These are phyloP conservation scores for Sarcocystis neurona DNA, from an alignment of 169 alveolate genomes.

Conservation along the genomic window DNA sequence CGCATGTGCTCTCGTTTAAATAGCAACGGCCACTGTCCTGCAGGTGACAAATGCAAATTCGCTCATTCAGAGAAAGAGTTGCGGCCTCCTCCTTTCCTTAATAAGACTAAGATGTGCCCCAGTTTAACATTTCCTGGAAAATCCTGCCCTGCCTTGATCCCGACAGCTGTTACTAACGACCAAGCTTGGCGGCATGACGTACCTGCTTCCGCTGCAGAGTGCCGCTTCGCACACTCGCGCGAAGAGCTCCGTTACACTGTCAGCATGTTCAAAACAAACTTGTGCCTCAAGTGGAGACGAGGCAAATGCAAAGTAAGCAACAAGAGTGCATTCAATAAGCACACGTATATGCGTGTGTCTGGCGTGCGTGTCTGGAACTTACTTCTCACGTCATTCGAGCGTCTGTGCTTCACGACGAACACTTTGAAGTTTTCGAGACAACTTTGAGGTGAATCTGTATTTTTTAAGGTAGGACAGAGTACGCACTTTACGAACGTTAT, in stretches of 20 bases:
- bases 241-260: conserved; percentile 45
- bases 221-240: conserved; percentile 54
- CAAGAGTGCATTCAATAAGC: no score
- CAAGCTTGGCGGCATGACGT: no score
- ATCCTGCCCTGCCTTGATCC: neutral
- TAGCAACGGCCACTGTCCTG: conserved; percentile 16
- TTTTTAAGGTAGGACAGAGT: no score
- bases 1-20: conserved; percentile 56
- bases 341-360: no score
- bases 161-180: no score
- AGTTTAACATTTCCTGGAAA: conserved; percentile 31
- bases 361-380: no score
- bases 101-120: conserved; percentile 52
- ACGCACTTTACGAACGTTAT: no score
- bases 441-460: no score
- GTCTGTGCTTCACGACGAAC: no score
- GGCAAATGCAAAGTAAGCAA: conserved; percentile 58
- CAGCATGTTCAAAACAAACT: conserved; percentile 53
- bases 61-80: conserved; percentile 45
- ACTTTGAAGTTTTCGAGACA: no score
- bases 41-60: conserved; percentile 45
- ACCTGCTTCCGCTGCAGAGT: conserved; percentile 29
- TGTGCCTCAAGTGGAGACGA: conserved; percentile 57
- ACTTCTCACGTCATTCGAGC: no score
- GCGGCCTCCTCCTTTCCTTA: conserved; percentile 49